A percentile compares a stretch with the other conserved stretches of the same genome.
Evolutionary conservation across 306 rosid genomes (phyloP).

Genomic region (Sicyos baderoa): DNA sequence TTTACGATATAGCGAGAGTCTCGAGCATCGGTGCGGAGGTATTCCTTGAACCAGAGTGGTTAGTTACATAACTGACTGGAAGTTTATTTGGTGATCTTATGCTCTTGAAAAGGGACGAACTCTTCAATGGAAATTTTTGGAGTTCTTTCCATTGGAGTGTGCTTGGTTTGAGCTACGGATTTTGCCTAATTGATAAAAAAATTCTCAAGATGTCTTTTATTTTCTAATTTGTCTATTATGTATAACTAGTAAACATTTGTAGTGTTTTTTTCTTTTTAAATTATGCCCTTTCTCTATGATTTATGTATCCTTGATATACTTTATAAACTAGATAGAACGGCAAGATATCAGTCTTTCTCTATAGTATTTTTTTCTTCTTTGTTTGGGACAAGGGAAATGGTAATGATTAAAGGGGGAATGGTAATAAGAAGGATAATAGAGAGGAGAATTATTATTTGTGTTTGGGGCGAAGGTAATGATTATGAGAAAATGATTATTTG

Average conservation of each 20-base stretch:
- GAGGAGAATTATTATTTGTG: too few relatives aligned
- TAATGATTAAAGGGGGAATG: too few relatives aligned
- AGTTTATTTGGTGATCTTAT: background rate
- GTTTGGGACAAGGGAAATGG: too few relatives aligned
- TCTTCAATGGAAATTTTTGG: slow-evolving; percentile 3
- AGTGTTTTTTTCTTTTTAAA: background rate
- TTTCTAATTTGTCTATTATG: background rate
- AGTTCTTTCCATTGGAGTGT: background rate
- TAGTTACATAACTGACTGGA: background rate
- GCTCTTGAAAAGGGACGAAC: background rate
- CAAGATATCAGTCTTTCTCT: background rate
- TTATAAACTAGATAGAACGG: background rate
- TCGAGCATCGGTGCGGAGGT: background rate
- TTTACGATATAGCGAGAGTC: background rate
- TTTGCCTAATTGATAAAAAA: background rate
- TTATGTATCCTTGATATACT: background rate
- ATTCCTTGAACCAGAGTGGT: background rate
- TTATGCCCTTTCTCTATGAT: background rate
- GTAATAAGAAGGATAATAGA: too few relatives aligned
- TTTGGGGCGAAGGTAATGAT: too few relatives aligned
- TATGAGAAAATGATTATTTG: too few relatives aligned
- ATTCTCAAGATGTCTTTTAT: background rate
- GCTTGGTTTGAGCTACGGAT: background rate
- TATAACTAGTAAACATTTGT: background rate
- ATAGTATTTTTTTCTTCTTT: too few relatives aligned